These are phyloP conservation scores for Cylindrotheca fusiformis DNA, from an alignment of 108 stramenopile species.

Conservation along the genomic window DNA sequence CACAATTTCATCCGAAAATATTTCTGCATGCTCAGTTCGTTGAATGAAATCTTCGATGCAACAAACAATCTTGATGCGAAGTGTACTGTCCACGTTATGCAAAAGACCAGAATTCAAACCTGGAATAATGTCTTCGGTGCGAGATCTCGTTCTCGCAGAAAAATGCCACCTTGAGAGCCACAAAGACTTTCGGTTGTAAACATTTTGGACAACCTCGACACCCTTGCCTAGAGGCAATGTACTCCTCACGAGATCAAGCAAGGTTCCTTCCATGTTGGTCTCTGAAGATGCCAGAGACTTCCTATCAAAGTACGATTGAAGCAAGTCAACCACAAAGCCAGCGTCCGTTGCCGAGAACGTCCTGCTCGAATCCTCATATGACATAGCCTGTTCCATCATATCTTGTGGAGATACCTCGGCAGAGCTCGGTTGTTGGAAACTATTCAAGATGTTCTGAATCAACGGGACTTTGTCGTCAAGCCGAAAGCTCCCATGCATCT, in stretches of 20 bases:
- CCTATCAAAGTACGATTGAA: not conserved
- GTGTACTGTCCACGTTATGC: constrained; percentile 1
- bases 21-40: not conserved
- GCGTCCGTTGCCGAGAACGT: constrained; percentile 6
- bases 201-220: constrained; percentile 3
- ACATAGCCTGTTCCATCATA: not conserved
- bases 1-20: constrained; percentile 18
- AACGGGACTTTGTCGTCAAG: constrained; percentile 16
- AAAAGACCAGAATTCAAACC: not conserved
- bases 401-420: not conserved
- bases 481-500: constrained; percentile 10
- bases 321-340: constrained; percentile 4
- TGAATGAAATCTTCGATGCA: constrained; percentile 7
- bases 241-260: constrained; percentile 6
- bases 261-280: not conserved
- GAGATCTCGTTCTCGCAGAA: not conserved
- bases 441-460: not conserved
- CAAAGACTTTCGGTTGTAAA: constrained; percentile 1
- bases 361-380: not conserved
- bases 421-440: not conserved
- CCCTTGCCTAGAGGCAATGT: constrained; percentile 4
- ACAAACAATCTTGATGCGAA: constrained; percentile 13
- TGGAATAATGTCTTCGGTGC: not conserved
- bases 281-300: too few species aligned
- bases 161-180: constrained; percentile 8